phyloP scores from a whole-genome alignment of 75 land plant species.

The Selaginella moellendorffii region DNA sequence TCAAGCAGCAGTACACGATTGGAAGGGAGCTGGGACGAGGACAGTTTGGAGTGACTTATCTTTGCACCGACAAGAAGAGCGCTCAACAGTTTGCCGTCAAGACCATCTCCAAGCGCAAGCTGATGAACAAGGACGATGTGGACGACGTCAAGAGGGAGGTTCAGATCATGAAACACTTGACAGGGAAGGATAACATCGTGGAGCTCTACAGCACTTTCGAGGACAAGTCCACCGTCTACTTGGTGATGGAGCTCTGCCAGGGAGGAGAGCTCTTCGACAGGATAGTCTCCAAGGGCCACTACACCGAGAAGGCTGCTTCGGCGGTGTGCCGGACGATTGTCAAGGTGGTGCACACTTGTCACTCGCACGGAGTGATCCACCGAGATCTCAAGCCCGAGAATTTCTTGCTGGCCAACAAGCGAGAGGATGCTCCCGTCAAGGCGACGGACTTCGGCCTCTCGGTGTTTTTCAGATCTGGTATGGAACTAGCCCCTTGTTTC shows the following conservation, averaged over 20 bases:
- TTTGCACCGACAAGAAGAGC: neutral
- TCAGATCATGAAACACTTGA: constrained; percentile 8
- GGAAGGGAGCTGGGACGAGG: constrained; percentile 5
- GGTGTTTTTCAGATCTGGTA: neutral
- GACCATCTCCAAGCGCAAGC: constrained; percentile 9
- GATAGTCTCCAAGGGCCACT: constrained; percentile 6
- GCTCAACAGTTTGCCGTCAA: neutral
- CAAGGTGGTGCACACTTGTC: constrained; percentile 5
- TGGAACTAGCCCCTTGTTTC: neutral
- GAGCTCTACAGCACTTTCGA: neutral
- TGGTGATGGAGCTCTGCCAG: constrained; percentile 1
- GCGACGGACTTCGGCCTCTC: constrained; percentile 7
- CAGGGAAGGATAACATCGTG: neutral
- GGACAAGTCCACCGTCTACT: neutral
- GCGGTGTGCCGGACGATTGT: constrained; percentile 3
- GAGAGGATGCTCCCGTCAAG: neutral
- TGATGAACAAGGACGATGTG: constrained; percentile 1
- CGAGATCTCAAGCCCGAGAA: constrained; percentile 6
- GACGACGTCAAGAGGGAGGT: constrained; percentile 2
- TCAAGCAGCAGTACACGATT: neutral
- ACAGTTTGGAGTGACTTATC: neutral
- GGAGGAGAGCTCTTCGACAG: constrained; percentile 7
- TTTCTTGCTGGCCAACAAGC: constrained; percentile 7
- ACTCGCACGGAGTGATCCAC: neutral
- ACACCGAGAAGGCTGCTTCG: neutral